These are phyloP conservation scores for Leccinum boreale DNA, from an alignment of 768 basidiomycete genomes.

Conservation along the genomic window DNA sequence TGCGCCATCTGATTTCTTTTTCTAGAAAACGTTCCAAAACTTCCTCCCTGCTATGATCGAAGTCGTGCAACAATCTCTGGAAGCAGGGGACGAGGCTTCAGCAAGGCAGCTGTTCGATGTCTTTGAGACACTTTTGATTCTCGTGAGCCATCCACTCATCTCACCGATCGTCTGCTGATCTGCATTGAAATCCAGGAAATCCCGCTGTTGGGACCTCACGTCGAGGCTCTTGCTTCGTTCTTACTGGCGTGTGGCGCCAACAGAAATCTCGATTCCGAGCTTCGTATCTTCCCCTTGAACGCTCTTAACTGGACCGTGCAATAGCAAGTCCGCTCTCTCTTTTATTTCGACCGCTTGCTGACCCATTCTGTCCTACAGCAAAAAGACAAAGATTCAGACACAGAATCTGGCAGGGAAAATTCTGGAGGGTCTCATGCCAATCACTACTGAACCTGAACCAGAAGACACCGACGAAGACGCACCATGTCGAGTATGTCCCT, in stretches of 20 bases:
- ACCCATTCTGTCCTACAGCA: constrained; percentile 46
- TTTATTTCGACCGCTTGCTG: background rate
- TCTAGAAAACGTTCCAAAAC: constrained; percentile 79
- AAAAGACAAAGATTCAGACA: constrained; percentile 92
- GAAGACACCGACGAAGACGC: constrained; percentile 93
- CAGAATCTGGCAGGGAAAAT: constrained; percentile 81
- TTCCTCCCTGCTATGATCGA: constrained; percentile 86
- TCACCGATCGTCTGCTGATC: constrained; percentile 4
- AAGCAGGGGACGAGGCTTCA: constrained; percentile 71
- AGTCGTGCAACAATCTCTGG: constrained; percentile 83
- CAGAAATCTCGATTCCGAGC: constrained; percentile 66
- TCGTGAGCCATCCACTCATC: constrained; percentile 46
- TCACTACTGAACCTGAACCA: constrained; percentile 90
- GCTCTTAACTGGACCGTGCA: constrained; percentile 95
- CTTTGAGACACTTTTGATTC: constrained; percentile 90
- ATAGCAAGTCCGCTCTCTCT: constrained; percentile 55
- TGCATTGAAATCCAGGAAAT: constrained; percentile 60
- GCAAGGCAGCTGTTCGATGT: constrained; percentile 93
- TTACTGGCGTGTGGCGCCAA: constrained; percentile 83
- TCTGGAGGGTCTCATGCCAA: constrained; percentile 88
- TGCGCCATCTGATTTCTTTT: background rate
- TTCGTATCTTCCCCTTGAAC: constrained; percentile 89
- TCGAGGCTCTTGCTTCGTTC: constrained; percentile 85
- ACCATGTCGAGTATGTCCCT: constrained; percentile 72
- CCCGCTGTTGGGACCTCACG: constrained; percentile 87